phyloP scores from a whole-genome alignment of 73 alveolate species.

The Paramecium caudatum region DNA sequence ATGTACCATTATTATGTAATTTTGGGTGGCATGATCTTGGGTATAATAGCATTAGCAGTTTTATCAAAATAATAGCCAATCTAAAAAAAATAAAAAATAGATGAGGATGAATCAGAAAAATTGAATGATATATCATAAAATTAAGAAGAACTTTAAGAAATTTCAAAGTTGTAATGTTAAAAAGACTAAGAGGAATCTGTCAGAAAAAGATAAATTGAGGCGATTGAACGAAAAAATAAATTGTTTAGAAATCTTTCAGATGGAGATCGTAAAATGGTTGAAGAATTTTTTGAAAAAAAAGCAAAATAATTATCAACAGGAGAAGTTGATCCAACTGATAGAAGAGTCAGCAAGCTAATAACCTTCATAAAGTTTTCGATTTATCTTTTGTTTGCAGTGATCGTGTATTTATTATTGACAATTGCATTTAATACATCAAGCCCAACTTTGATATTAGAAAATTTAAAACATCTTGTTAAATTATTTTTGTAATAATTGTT shows the following conservation, averaged over 20 bases:
- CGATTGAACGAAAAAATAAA: conserved; percentile 4
- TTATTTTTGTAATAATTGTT: not conserved
- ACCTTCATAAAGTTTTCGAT: not conserved
- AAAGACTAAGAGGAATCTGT: not conserved
- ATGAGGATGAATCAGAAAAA: not conserved
- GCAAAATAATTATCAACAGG: not conserved
- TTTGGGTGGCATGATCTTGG: conserved; percentile 24
- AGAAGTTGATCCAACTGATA: not conserved
- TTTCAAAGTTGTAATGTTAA: not conserved
- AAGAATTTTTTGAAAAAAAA: not conserved
- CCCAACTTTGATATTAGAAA: not conserved
- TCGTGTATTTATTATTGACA: not conserved
- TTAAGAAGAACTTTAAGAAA: not conserved
- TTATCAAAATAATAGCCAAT: not conserved
- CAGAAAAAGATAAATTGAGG: not conserved
- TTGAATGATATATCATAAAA: too few relatives aligned
- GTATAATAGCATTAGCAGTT: not conserved
- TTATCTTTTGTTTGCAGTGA: not conserved
- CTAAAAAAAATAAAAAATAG: not conserved
- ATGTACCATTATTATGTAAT: not conserved
- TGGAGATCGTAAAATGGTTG: not conserved
- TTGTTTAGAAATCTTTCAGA: not conserved
- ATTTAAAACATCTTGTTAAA: not conserved
- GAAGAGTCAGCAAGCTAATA: conserved; percentile 8
- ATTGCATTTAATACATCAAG: conserved; percentile 1